phyloP scores from a whole-genome alignment of 371 early-diverging fungal species.

The Nematocida parisii region DNA sequence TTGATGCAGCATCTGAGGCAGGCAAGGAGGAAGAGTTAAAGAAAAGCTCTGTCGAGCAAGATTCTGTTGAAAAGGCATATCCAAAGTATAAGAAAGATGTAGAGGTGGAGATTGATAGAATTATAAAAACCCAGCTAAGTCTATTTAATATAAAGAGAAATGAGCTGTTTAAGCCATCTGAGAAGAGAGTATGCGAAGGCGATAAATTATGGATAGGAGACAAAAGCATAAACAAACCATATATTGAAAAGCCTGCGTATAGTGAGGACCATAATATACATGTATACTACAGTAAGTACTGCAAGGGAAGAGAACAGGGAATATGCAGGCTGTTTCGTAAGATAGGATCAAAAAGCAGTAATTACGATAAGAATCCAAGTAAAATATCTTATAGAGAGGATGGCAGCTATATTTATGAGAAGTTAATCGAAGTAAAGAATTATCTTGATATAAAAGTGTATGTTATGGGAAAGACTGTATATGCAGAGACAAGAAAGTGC shows the following conservation, averaged over 20 bases:
- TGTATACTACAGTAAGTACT: conserved; percentile 80
- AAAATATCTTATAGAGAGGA: conserved; percentile 71
- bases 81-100: not conserved
- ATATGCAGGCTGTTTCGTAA: conserved; percentile 87
- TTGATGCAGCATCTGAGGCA: not conserved
- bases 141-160: conserved; percentile 13
- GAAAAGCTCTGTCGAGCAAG: conserved; percentile 58
- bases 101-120: conserved; percentile 71
- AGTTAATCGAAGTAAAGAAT: conserved; percentile 83
- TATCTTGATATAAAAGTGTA: conserved; percentile 93
- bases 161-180: conserved; percentile 63
- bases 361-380: conserved; percentile 75
- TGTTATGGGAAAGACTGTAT: conserved; percentile 81
- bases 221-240: conserved; percentile 77
- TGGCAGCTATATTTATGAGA: conserved; percentile 84
- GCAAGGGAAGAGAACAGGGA: conserved; percentile 72
- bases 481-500: conserved; percentile 95
- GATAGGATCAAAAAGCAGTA: conserved; percentile 87
- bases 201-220: conserved; percentile 77
- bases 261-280: conserved; percentile 93
- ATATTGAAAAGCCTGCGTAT: conserved; percentile 90
- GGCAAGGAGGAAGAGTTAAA: not conserved
- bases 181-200: conserved; percentile 71
- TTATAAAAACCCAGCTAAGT: conserved; percentile 61
- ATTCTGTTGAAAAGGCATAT: not conserved